These are phyloP conservation scores for Calocybe gangraenosa DNA, from an alignment of 768 basidiomycete species.

Conservation along the genomic window DNA sequence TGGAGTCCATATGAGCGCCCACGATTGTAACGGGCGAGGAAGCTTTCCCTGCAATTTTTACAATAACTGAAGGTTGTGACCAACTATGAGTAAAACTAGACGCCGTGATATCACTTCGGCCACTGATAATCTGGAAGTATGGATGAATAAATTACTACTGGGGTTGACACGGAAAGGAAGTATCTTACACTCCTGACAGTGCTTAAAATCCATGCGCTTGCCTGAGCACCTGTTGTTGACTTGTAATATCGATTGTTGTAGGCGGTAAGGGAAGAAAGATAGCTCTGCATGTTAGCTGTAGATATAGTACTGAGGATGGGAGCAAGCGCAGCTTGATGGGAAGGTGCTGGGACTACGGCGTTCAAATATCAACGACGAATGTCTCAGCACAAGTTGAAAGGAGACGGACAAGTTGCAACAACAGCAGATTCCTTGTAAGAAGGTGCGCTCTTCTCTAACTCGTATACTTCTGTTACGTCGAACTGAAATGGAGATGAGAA, in stretches of 20 bases:
- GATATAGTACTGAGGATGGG: slow-evolving; percentile 26
- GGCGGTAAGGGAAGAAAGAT: slow-evolving; percentile 30
- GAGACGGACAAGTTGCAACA: slow-evolving; percentile 24
- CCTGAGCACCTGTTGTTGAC: slow-evolving; percentile 31
- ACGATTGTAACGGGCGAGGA: slow-evolving; percentile 14
- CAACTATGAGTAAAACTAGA: slow-evolving; percentile 11
- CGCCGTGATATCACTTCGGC: slow-evolving; percentile 11
- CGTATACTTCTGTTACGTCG: slow-evolving; percentile 37
- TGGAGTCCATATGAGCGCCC: slow-evolving; percentile 20
- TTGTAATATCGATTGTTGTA: slow-evolving; percentile 43
- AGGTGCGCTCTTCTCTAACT: slow-evolving; percentile 24
- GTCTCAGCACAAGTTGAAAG: not conserved
- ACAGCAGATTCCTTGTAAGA: slow-evolving; percentile 16
- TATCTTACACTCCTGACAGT: slow-evolving; percentile 25
- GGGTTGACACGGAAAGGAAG: not conserved
- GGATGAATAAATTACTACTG: not conserved
- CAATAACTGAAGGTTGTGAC: slow-evolving; percentile 14
- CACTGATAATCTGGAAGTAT: slow-evolving; percentile 18
- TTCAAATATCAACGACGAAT: not conserved
- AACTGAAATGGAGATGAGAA: slow-evolving; percentile 23
- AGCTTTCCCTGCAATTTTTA: slow-evolving; percentile 10
- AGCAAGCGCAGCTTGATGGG: slow-evolving; percentile 23
- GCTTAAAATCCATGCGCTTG: slow-evolving; percentile 34
- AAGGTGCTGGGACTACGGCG: slow-evolving; percentile 25
- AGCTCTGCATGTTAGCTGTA: slow-evolving; percentile 28